Conservation (phyloP, 352 stramenopile species). For the Globisporangium uncinulatum region DNA sequence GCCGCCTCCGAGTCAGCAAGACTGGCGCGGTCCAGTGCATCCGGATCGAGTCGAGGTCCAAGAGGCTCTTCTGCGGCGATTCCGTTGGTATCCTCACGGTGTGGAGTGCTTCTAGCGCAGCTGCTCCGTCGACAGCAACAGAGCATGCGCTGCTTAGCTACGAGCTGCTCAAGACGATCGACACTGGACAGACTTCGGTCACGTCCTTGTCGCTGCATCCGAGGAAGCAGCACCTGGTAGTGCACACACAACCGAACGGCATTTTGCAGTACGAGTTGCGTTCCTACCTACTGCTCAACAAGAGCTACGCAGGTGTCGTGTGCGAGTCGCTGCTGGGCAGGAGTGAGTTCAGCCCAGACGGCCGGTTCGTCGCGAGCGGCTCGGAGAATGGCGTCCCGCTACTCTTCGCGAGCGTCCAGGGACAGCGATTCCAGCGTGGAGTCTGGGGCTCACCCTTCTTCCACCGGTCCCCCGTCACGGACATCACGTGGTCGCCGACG, state of each 20-base stretch:
- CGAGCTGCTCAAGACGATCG: constrained; percentile 44
- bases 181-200: constrained; percentile 41
- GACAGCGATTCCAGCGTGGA: constrained; percentile 30
- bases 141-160: constrained; percentile 8
- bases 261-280: constrained; percentile 72
- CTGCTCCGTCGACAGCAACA: not conserved
- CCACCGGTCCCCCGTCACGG: constrained; percentile 34
- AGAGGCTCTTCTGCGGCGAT: constrained; percentile 58
- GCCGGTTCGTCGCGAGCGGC: constrained; percentile 49
- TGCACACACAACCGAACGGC: constrained; percentile 49
- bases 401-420: constrained; percentile 49
- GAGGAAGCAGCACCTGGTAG: constrained; percentile 58
- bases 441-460: constrained; percentile 63
- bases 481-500: constrained; percentile 55
- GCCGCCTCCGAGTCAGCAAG: constrained; percentile 17
- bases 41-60: constrained; percentile 33
- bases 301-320: constrained; percentile 45
- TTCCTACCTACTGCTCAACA: constrained; percentile 70
- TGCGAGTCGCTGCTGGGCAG: constrained; percentile 43
- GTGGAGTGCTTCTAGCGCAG: constrained; percentile 17
- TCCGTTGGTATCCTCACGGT: constrained; percentile 38
- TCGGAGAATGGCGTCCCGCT: constrained; percentile 58
- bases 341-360: constrained; percentile 58
- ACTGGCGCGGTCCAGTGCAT: constrained; percentile 40
- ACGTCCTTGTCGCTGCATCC: constrained; percentile 57